Percentiles rank a stretch among this genome's conserved stretches.
Evolutionary conservation across 148 eudicot species (phyloP).

Genomic region (Fagopyrum homotropicum): DNA sequence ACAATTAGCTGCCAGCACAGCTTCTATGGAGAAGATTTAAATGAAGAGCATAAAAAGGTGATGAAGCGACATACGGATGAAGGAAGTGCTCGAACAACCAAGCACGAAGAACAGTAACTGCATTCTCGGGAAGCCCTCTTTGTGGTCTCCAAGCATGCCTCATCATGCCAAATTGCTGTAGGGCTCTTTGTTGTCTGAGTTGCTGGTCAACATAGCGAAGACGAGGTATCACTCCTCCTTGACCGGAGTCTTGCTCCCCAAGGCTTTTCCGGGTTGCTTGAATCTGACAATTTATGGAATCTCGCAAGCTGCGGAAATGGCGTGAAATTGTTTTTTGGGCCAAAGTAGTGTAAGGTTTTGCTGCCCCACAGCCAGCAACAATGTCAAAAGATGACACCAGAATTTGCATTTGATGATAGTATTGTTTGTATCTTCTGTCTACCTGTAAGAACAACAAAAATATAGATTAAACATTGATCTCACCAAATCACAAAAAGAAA

Average conservation of each 20-base stretch:
- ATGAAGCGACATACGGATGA: slow-evolving; percentile 56
- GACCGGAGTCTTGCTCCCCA: slow-evolving; percentile 63
- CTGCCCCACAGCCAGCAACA: slow-evolving; percentile 68
- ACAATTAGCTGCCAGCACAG: background rate
- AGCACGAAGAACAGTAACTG: slow-evolving; percentile 90
- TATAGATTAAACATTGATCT: background rate
- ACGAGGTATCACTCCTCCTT: slow-evolving; percentile 53
- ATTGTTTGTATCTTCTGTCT: slow-evolving; percentile 81
- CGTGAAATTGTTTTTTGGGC: slow-evolving; percentile 77
- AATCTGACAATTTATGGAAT: slow-evolving; percentile 63
- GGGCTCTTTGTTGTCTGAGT: slow-evolving; percentile 68
- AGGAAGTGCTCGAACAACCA: slow-evolving; percentile 98
- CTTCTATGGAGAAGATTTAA: background rate
- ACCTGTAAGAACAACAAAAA: slow-evolving; percentile 38
- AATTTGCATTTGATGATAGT: slow-evolving; percentile 74
- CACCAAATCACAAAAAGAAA: background rate
- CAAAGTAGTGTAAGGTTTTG: slow-evolving; percentile 62
- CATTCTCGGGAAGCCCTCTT: slow-evolving; percentile 79
- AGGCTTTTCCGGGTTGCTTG: slow-evolving; percentile 42
- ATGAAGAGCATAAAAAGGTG: background rate
- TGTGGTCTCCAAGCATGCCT: slow-evolving; percentile 96
- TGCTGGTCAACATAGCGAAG: slow-evolving; percentile 83
- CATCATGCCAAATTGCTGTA: slow-evolving; percentile 77
- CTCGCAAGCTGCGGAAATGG: slow-evolving; percentile 77
- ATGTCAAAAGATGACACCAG: slow-evolving; percentile 64